phyloP scores from a whole-genome alignment of 1,284 basidiomycete species.

The Boletus semigastroideus region DNA sequence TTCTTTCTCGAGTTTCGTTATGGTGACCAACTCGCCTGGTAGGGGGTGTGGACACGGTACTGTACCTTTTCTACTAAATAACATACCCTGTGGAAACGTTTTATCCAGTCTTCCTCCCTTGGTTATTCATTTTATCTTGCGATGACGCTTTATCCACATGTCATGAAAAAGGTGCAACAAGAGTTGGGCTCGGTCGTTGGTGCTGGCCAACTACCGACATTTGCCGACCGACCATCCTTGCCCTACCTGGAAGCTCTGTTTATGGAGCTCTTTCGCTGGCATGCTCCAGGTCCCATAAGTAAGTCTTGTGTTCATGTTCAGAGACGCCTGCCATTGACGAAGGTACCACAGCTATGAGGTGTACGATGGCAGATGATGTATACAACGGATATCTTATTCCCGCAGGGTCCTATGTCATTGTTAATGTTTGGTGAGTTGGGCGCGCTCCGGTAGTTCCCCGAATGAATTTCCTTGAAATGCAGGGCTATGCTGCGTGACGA shows the following conservation, averaged over 20 bases:
- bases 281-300: conserved; percentile 45
- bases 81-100: not conserved
- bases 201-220: conserved; percentile 35
- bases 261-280: conserved; percentile 61
- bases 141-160: conserved; percentile 24
- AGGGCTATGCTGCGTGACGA: conserved; percentile 21
- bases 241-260: conserved; percentile 29
- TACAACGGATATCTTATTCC: conserved; percentile 27
- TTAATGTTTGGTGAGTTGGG: conserved; percentile 22
- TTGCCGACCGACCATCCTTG: conserved; percentile 25
- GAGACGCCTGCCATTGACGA: not conserved
- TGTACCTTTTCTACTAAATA: not conserved
- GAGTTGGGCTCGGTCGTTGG: conserved; percentile 60
- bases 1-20: not conserved
- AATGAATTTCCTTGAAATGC: too few species aligned
- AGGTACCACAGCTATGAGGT: conserved; percentile 39
- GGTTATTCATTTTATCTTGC: conserved; percentile 18
- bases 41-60: conserved; percentile 19
- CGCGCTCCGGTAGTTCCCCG: too few species aligned
- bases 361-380: conserved; percentile 45
- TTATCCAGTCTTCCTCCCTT: conserved; percentile 6
- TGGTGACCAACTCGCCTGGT: not conserved
- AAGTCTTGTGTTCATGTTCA: conserved; percentile 30
- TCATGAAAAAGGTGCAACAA: conserved; percentile 48
- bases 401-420: conserved; percentile 13